A percentile compares a stretch with the other conserved stretches of the same genome.
Evolutionary conservation across 2,329 filamentous ascomycete species (phyloP).

Genomic region (Claviceps africana): DNA sequence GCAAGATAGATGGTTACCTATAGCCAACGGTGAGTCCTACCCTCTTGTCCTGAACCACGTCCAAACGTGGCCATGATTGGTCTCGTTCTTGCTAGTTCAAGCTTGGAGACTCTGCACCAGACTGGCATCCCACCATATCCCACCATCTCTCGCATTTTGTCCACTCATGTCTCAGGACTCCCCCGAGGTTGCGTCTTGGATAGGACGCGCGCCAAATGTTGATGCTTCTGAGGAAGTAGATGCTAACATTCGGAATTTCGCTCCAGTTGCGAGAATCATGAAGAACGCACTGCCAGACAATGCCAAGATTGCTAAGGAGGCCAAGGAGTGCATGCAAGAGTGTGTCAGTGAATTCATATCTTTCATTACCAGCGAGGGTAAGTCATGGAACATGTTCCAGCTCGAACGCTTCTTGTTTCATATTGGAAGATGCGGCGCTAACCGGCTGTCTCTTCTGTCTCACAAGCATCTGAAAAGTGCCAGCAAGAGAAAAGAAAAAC

Average conservation of each 20-base stretch:
- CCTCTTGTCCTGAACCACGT: constrained; percentile 13
- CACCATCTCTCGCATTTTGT: too few relatives aligned
- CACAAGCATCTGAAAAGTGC: constrained; percentile 87
- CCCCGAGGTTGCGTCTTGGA: constrained; percentile 36
- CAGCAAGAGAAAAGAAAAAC: constrained; percentile 99
- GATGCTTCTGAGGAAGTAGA: constrained; percentile 47
- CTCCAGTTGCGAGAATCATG: constrained; percentile 97
- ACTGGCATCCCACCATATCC: constrained; percentile 20
- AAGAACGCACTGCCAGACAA: constrained; percentile 95
- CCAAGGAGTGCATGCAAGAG: constrained; percentile 99
- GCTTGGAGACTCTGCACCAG: background rate
- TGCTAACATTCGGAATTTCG: constrained; percentile 91
- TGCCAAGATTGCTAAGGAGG: constrained; percentile 97
- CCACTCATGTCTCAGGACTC: constrained; percentile 48
- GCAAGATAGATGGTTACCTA: constrained; percentile 97
- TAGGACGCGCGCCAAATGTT: constrained; percentile 30
- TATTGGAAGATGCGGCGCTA: background rate
- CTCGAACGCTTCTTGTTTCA: background rate
- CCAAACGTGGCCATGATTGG: background rate
- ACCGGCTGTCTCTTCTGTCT: constrained; percentile 4
- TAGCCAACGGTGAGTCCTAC: constrained; percentile 90
- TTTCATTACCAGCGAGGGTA: constrained; percentile 98
- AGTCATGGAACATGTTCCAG: constrained; percentile 18
- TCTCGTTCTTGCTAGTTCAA: background rate
- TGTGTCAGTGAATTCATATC: constrained; percentile 99